Percentiles rank a stretch among this genome's conserved stretches.
phyloP scores from a whole-genome alignment of 768 basidiomycete genomes.

The Tylopilus sp. region DNA sequence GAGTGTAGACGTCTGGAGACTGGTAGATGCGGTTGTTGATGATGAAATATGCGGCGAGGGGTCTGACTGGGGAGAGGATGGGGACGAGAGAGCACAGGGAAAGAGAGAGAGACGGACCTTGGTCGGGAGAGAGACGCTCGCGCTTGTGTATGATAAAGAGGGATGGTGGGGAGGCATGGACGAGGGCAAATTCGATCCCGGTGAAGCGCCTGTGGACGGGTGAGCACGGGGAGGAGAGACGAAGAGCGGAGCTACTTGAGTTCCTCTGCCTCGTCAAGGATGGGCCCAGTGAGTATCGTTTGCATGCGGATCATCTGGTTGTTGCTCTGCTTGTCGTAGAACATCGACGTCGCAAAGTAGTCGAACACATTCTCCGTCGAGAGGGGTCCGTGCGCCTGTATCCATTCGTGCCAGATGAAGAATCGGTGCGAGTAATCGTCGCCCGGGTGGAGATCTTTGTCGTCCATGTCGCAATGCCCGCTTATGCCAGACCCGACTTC shows the following conservation, averaged over 20 bases:
- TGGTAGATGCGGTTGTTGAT: constrained; percentile 89
- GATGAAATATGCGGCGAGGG: constrained; percentile 82
- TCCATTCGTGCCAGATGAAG: constrained; percentile 92
- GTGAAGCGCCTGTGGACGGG: constrained; percentile 63
- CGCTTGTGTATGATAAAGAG: constrained; percentile 90
- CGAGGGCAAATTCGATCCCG: constrained; percentile 84
- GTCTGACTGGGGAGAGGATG: constrained; percentile 50
- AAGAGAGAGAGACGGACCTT: constrained; percentile 50
- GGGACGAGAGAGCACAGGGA: background rate
- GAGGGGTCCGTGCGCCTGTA: constrained; percentile 80
- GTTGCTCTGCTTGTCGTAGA: constrained; percentile 92
- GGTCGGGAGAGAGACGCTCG: constrained; percentile 76
- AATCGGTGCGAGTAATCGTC: constrained; percentile 81
- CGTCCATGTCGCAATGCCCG: constrained; percentile 48
- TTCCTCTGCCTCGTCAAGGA: constrained; percentile 81
- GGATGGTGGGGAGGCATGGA: constrained; percentile 73
- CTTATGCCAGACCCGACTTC: too few relatives aligned
- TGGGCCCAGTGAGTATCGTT: constrained; percentile 77
- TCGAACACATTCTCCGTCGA: constrained; percentile 79
- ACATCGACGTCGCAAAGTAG: constrained; percentile 88
- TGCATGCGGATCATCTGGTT: constrained; percentile 94
- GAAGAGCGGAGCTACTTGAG: constrained; percentile 48
- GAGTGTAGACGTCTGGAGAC: constrained; percentile 78
- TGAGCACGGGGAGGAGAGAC: constrained; percentile 1
- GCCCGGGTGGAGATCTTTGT: constrained; percentile 67